Base-by-base conservation (phyloP, 1,284 basidiomycete genomes). In the Ustilago xerochloae region DNA sequence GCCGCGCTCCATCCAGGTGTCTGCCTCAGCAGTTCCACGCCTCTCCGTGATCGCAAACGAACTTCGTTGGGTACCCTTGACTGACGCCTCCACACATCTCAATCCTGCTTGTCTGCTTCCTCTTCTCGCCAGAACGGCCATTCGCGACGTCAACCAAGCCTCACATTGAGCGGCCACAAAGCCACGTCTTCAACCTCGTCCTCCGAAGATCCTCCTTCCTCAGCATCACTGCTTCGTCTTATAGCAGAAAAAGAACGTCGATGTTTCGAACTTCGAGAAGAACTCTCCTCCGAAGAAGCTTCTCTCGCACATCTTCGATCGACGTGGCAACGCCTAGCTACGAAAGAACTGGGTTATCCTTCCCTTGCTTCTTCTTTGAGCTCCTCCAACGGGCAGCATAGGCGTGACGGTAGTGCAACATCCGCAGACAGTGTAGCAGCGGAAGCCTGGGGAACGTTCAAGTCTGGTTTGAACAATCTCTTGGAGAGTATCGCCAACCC, bases 231-330 rank as follows among this genome's bases (percentile, higher is more conserved):
- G 6, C 59, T 85, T 9, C 78, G 70, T 38, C 73, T 78, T 33
- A 84, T 85, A 16, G 84, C 84, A 15, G 83, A 81, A 63, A 84
- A 84, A 62, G 84, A 85, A 66, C 67, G 83, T 13, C 80, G 79
- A 26, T 83, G 82, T 30, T 68, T 85, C 49, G 84, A 85, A 30
- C 59, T 85, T 18, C 68, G 84, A 41, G 84, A 85, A 65, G 62
- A 74, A 57, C 65, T 74, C 30, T 8, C 55, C 22, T 10, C 39
- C 7, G 50, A 61, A 43, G 71, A 74, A 52, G 26, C 32, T 0
- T 13, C 49, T 9, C 63, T 74, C 3, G 38, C 62, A 16, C 47
- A 49, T 2, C 71, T 74, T 0, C 71, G 63, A 2, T 9, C 32
- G 12, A 36, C 65, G 1, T 74, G 65, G 61, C 71, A 74, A 41